Evolutionary conservation across 1,139 yeast genomes (phyloP), one percentile per base, ranked within the genome.

Genomic region (Lodderomyces oxycetoniae): DNA sequence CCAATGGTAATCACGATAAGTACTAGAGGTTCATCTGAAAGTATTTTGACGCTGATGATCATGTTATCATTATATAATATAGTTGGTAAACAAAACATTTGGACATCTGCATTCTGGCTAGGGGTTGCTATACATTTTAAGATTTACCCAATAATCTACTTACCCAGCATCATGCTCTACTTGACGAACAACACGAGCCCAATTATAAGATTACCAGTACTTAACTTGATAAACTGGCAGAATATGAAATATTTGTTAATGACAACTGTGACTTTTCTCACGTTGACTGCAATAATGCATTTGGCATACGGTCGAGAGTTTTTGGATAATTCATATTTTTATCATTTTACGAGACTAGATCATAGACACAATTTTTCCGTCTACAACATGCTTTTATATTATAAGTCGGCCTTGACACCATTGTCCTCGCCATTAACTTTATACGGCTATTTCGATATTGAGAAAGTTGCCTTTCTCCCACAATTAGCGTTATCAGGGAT

Each of bases 1-100:
- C 98, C 98, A 9, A 85, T 91, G 93, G 98, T 89, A 0, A 77
- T 84, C 21, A 88, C 95, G 1, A 91, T 91, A 29, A 81, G 94
- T 42, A 88, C 97, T 0, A 65, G 98, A 36, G 98, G 98, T 1
- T 85, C 94, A 14, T 83, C 96, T 0, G 98, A 91, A 53, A 89
- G 96, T 42, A 68, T 91, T 2, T 61, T 91, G 30, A 87, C 95
- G 1, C 89, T 85, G 17, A 64, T 89, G 48, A 73, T 88, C 3
- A 74, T 88, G 71, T 55, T 71, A 10, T 64, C 81, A 28, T 63
- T 85, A 2, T 78, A 74, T 44, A 58, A 46, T 27, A 49, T 77
- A 25, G 39, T 62, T 23, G 53, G 52, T 8, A 57, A 60, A 2
- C 50, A 61, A 23, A 37, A 38, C 20, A 47, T 61, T 21, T 37